Percentiles rank a stretch among this genome's conserved stretches.
These are phyloP conservation scores for Pugionium dolabratum DNA, from an alignment of 345 rosid species.

Conservation along the genomic window DNA sequence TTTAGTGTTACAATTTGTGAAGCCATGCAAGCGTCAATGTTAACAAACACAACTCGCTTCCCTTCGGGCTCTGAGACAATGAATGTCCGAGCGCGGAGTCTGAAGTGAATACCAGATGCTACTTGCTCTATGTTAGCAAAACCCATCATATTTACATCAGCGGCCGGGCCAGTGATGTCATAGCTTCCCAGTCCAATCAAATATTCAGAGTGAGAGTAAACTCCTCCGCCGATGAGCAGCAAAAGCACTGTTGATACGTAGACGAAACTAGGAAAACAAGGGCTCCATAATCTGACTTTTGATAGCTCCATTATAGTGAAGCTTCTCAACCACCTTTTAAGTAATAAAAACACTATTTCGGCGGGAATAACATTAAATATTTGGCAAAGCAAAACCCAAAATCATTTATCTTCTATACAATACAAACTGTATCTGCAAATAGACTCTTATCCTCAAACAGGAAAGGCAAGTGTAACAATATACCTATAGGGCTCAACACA, in stretches of 20 bases:
- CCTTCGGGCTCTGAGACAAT: conserved; percentile 81
- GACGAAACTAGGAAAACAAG: conserved; percentile 36
- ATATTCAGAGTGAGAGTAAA: conserved; percentile 56
- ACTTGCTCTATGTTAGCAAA: conserved; percentile 83
- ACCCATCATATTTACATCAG: conserved; percentile 99
- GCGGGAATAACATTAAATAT: background rate
- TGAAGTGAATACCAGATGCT: conserved; percentile 84
- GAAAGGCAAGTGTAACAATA: background rate
- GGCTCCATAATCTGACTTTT: conserved; percentile 27
- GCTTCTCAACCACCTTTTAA: conserved; percentile 38
- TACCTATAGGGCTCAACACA: background rate
- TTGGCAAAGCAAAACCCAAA: background rate
- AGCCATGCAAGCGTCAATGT: conserved; percentile 98
- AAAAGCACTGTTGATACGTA: conserved; percentile 50
- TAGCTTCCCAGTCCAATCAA: conserved; percentile 92
- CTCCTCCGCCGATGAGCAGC: conserved; percentile 36
- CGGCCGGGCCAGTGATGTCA: conserved; percentile 98
- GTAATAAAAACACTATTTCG: conserved; percentile 6
- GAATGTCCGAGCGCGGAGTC: conserved; percentile 84
- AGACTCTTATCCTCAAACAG: background rate
- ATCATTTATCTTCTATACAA: background rate
- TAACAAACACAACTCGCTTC: conserved; percentile 75
- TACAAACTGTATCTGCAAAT: background rate
- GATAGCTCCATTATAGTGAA: conserved; percentile 46
- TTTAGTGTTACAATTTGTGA: conserved; percentile 83